These are phyloP conservation scores for Penicillium sp. DNA, from an alignment of 2,329 filamentous ascomycete genomes.

Conservation along the genomic window DNA sequence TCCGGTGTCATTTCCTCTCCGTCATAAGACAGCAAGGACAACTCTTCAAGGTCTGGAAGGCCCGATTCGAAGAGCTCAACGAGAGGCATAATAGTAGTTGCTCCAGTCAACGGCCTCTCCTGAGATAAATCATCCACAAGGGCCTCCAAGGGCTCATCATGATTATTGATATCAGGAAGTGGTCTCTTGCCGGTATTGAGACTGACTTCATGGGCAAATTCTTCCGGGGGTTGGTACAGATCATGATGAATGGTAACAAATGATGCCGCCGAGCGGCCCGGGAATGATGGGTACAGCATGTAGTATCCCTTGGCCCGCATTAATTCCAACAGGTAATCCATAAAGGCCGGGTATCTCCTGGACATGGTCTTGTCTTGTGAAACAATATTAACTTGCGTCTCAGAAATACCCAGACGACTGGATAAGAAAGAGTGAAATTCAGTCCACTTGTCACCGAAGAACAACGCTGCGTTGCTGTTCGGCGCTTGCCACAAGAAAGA, in stretches of 20 bases:
- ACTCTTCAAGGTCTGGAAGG: slow-evolving; percentile 47
- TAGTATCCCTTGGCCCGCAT: slow-evolving; percentile 74
- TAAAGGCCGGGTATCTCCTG: slow-evolving; percentile 69
- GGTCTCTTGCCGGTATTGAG: slow-evolving; percentile 2
- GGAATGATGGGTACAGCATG: slow-evolving; percentile 71
- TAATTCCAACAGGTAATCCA: slow-evolving; percentile 74
- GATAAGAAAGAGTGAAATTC: slow-evolving; percentile 80
- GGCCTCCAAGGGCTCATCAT: slow-evolving; percentile 13
- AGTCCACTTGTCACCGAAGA: slow-evolving; percentile 81
- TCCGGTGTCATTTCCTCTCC: slow-evolving; percentile 48
- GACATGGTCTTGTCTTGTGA: slow-evolving; percentile 57
- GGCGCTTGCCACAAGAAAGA: slow-evolving; percentile 85
- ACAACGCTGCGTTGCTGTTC: slow-evolving; percentile 75
- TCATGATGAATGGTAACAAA: slow-evolving; percentile 77
- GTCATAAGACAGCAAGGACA: slow-evolving; percentile 64
- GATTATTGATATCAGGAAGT: slow-evolving; percentile 15
- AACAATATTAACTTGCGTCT: slow-evolving; percentile 18
- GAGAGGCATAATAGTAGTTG: slow-evolving; percentile 49
- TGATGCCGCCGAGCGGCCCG: slow-evolving; percentile 46
- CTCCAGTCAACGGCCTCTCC: slow-evolving; percentile 33
- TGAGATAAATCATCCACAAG: slow-evolving; percentile 16
- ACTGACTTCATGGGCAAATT: slow-evolving; percentile 37
- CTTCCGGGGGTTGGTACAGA: slow-evolving; percentile 70
- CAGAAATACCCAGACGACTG: slow-evolving; percentile 50
- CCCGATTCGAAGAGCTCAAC: slow-evolving; percentile 47